A percentile compares a stretch with the other conserved stretches of the same genome.
Conservation (phyloP, 176 grass and related monocot genomes). For the Dendrocalamus sinicus region DNA sequence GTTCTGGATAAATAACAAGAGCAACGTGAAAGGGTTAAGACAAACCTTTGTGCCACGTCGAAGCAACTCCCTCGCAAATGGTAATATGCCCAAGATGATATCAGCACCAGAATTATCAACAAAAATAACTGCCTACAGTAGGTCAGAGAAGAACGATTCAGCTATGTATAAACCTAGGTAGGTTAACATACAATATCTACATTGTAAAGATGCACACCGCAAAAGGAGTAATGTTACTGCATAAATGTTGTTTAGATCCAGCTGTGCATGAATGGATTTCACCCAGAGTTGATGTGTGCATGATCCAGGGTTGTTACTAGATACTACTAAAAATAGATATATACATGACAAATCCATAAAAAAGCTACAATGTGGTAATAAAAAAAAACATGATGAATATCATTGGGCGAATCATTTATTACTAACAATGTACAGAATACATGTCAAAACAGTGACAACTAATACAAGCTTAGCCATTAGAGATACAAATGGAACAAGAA, state of each 20-base stretch:
- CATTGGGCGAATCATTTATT: background rate
- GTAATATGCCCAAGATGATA: constrained; percentile 87
- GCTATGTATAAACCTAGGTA: constrained; percentile 31
- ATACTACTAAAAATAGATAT: constrained; percentile 4
- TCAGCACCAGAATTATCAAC: constrained; percentile 99
- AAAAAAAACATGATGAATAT: background rate
- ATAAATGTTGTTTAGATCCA: constrained; percentile 1
- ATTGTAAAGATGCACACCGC: constrained; percentile 1
- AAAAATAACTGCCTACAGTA: constrained; percentile 90
- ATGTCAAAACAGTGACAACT: constrained; percentile 9
- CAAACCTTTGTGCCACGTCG: constrained; percentile 86
- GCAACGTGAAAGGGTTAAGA: constrained; percentile 15
- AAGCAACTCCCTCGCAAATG: constrained; percentile 94
- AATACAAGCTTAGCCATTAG: background rate
- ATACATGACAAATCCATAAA: background rate
- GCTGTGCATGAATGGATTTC: background rate
- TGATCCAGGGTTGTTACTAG: constrained; percentile 19
- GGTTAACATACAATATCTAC: background rate
- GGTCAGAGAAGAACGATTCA: constrained; percentile 33
- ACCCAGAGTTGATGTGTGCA: constrained; percentile 1
- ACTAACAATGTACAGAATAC: constrained; percentile 4
- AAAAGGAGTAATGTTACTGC: constrained; percentile 1
- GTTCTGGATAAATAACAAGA: background rate
- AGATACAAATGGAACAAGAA: constrained; percentile 26
- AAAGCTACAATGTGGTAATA: background rate